These are phyloP conservation scores for Globisporangium paroecandrum DNA, from an alignment of 352 stramenopile genomes.

Conservation along the genomic window DNA sequence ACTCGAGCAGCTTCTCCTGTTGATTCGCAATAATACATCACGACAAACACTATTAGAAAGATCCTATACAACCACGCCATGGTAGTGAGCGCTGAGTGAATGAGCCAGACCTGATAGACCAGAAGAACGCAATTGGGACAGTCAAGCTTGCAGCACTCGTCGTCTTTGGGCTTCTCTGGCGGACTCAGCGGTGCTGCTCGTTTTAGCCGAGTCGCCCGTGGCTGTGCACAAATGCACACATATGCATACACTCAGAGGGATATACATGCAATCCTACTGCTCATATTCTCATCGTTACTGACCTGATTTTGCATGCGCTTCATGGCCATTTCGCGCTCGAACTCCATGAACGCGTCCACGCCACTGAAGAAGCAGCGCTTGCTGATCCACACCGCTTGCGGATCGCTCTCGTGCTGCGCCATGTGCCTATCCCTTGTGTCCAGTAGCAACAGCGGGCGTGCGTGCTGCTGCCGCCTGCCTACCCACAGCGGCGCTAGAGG, in stretches of 20 bases:
- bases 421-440: not conserved
- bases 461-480: not conserved
- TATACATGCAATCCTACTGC: not conserved
- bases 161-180: slow-evolving; percentile 63
- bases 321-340: slow-evolving; percentile 76
- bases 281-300: slow-evolving; percentile 7
- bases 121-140: slow-evolving; percentile 86
- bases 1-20: slow-evolving; percentile 82
- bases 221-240: slow-evolving; percentile 15
- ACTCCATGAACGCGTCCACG: slow-evolving; percentile 84
- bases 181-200: slow-evolving; percentile 37
- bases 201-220: slow-evolving; percentile 13
- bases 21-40: not conserved
- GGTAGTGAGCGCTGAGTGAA: too few relatives aligned
- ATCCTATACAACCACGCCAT: not conserved
- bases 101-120: slow-evolving; percentile 62
- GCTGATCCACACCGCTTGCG: not conserved
- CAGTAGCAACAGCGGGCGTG: not conserved
- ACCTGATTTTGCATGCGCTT: slow-evolving; percentile 52
- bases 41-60: not conserved
- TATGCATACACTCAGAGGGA: not conserved
- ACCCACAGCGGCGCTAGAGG: not conserved
- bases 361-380: slow-evolving; percentile 23
- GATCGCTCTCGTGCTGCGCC: not conserved
- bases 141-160: slow-evolving; percentile 82